phyloP scores from a whole-genome alignment of 2,329 filamentous ascomycete genomes.

The Pestalotiopsis sp. region DNA sequence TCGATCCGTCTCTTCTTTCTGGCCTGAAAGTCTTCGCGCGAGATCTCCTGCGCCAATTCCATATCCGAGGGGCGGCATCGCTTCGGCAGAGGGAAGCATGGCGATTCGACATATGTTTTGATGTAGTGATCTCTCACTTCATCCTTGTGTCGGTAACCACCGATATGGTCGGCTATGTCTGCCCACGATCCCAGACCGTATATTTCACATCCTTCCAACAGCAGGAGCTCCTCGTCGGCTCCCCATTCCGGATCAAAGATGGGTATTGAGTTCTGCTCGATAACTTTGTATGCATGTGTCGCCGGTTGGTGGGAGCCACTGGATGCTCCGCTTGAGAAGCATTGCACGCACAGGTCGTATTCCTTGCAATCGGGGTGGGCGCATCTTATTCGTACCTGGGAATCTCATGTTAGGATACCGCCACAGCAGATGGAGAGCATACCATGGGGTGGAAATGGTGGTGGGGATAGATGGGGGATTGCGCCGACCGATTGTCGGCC shows the following conservation, averaged over 20 bases:
- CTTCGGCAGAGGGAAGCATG: conserved; percentile 83
- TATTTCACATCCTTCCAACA: conserved; percentile 92
- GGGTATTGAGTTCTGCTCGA: conserved; percentile 97
- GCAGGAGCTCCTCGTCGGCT: conserved; percentile 91
- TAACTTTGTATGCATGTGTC: conserved; percentile 87
- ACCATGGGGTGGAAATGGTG: neutral
- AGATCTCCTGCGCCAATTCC: conserved; percentile 75
- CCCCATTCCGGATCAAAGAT: conserved; percentile 97
- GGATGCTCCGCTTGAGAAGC: conserved; percentile 80
- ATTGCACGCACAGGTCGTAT: conserved; percentile 95
- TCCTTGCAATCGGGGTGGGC: conserved; percentile 82
- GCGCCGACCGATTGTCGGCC: neutral
- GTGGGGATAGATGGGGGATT: neutral
- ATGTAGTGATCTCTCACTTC: conserved; percentile 96
- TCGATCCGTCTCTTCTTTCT: conserved; percentile 94
- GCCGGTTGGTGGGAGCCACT: conserved; percentile 85
- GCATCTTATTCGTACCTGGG: conserved; percentile 89
- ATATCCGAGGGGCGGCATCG: conserved; percentile 82
- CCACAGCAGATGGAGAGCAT: neutral
- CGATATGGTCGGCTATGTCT: conserved; percentile 97
- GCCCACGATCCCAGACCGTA: conserved; percentile 97
- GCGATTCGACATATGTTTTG: conserved; percentile 80
- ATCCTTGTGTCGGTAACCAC: conserved; percentile 90
- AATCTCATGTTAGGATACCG: neutral
- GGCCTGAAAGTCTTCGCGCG: conserved; percentile 89